Base-by-base conservation (phyloP, 1,139 yeast genomes). In the Lodderomyces metapsilosis region DNA sequence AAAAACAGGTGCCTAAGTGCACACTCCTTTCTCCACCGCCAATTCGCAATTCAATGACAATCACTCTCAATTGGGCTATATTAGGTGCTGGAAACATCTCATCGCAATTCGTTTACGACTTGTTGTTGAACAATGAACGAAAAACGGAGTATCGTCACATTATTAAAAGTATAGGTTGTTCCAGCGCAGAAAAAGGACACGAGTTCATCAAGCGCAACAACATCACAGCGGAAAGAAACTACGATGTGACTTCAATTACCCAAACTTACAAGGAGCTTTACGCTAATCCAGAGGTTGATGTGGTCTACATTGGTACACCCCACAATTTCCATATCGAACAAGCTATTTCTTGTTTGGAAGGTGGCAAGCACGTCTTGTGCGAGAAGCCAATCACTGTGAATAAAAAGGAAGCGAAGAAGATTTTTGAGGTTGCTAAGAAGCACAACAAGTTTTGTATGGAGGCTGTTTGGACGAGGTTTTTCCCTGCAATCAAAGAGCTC, bases 381-480 rank as follows among this genome's bases (percentile, higher is more conserved):
- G 87, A 81, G 53, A 81, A 81, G 57, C 83, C 86, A 2, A 66
- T 79, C 49, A 74, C 84, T 2, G 68, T 81, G 38, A 81, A 78
- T 48, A 61, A 61, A 3, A 57, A 58, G 27, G 82, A 80, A 41
- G 67, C 80, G 8, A 53, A 62, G 23, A 71, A 68, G 34, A 54
- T 80, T 13, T 59, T 72, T 37, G 65, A 57, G 3, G 64, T 71
- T 39, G 86, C 85, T 10, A 61, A 62, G 48, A 52, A 59, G 39
- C 68, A 74, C 52, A 60, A 65, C 2, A 62, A 72, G 40, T 80
- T 75, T 50, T 62, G 80, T 42, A 76, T 81, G 84, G 87, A 81
- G 54, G 86, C 78, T 2, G 74, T 80, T 42, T 81, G 87, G 87
- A 76, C 84, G 2, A 64, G 85, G 38, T 80, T 76, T 53, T 76